Evolutionary conservation across 1,284 basidiomycete species (phyloP), one percentile per base, ranked within the genome.

Genomic region (Athelia sp.): DNA sequence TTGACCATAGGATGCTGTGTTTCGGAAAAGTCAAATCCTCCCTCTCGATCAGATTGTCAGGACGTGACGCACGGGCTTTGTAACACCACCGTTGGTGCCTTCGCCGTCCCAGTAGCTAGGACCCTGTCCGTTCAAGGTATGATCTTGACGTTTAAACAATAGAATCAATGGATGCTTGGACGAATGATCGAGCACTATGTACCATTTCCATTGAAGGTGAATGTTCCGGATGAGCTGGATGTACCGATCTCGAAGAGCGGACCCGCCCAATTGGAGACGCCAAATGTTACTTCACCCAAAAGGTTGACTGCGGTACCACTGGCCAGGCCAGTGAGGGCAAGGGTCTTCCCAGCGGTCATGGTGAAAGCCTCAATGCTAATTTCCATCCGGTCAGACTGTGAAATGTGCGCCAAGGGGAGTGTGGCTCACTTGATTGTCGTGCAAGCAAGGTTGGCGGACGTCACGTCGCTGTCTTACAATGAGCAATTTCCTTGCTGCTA

Each of bases 1-100:
- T 57, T 54, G 48, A 57, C 47, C 55, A 60, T 54, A 11, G 53
- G 53, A 14, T 36, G 47, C 43, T 44, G 4, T 15, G 10, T 6
- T 6, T 18, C 15, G n/a, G 4, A 6, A 44, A 26, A 44, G 13
- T 21, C 43, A 22, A n/a, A 15, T 44, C 15, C 8, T 22, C 8
- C 15, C 4, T 22, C 8, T 23, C 10, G 9, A 26, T 21, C 4
- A 8, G 24, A 9, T n/a, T 44, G n/a, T n/a, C n/a, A n/a, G n/a
- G n/a, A n/a, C 11, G 43, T 22, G 6, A 44, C 43, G 4, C 17
- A 29, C 47, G 6, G 55, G 58, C 32, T 59, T 59, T 8, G 48
- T 50, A 1, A 48, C 29, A 15, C 48, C 52, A 35, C 52, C 53
- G 43, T 51, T 54, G 17, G 52, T 49, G 13, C 57, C 57, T 45